Conservation (phyloP, 371 early-diverging fungal species). For the Rhizopus stolonifer region DNA sequence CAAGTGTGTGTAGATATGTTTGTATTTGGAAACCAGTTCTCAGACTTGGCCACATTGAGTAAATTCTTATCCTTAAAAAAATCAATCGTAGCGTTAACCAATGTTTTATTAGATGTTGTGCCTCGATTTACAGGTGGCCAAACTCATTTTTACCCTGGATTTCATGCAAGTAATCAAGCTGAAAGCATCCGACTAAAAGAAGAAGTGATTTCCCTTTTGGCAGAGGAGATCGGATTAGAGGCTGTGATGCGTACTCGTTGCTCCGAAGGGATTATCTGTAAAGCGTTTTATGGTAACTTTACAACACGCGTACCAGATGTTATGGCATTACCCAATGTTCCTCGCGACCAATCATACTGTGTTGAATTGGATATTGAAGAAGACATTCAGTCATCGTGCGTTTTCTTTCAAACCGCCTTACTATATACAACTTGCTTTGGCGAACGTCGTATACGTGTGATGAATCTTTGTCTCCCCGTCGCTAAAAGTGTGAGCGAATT, state of each 20-base stretch:
- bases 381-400: slow-evolving; percentile 59
- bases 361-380: slow-evolving; percentile 80
- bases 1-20: slow-evolving; percentile 87
- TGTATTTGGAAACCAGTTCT: slow-evolving; percentile 66
- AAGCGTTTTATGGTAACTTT: slow-evolving; percentile 82
- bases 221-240: slow-evolving; percentile 74
- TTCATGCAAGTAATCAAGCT: slow-evolving; percentile 64
- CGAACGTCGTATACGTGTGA: slow-evolving; percentile 83
- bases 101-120: slow-evolving; percentile 46
- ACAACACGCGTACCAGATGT: slow-evolving; percentile 84
- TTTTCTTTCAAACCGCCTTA: slow-evolving; percentile 87
- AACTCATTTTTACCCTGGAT: slow-evolving; percentile 82
- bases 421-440: slow-evolving; percentile 73
- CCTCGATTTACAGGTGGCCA: slow-evolving; percentile 91
- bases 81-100: neutral
- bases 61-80: slow-evolving; percentile 15
- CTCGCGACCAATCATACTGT: slow-evolving; percentile 81
- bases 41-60: slow-evolving; percentile 83
- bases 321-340: slow-evolving; percentile 83
- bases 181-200: slow-evolving; percentile 67
- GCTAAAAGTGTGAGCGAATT: slow-evolving; percentile 69
- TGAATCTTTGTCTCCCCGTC: slow-evolving; percentile 79
- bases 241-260: slow-evolving; percentile 89
- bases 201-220: slow-evolving; percentile 71
- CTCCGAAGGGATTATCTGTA: slow-evolving; percentile 74